phyloP scores from a whole-genome alignment of 306 rosid species.

The Gastrolobium bilobum region DNA sequence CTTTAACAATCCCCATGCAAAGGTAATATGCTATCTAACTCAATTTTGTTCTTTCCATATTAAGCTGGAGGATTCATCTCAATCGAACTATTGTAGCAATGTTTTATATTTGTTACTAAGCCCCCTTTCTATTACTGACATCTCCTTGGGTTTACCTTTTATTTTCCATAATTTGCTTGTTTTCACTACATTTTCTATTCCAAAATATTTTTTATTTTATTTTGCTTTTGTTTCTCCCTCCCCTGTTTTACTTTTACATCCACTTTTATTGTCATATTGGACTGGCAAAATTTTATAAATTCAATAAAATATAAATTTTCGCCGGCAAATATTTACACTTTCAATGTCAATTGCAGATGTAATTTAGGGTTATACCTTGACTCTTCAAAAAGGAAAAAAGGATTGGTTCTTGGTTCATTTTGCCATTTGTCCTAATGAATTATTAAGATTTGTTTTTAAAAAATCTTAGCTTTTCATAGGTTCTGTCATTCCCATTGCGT shows the following conservation, averaged over 20 bases:
- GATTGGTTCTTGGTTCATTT: neutral
- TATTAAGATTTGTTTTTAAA: neutral
- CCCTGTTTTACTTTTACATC: neutral
- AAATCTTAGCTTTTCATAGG: neutral
- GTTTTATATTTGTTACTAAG: neutral
- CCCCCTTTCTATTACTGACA: neutral
- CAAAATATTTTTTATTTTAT: neutral
- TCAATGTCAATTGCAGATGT: neutral
- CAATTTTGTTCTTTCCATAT: neutral
- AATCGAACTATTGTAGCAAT: neutral
- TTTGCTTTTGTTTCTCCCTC: neutral
- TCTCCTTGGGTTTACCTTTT: neutral
- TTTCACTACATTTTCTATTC: neutral
- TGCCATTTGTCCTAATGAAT: neutral
- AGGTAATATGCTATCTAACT: slow-evolving; percentile 55
- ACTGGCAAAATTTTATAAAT: neutral
- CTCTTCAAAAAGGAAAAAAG: neutral
- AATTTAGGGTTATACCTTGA: neutral
- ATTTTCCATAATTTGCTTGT: neutral
- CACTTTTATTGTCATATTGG: neutral
- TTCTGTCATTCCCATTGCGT: neutral
- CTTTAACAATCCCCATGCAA: slow-evolving; percentile 62
- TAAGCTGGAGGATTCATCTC: neutral
- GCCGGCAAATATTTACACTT: neutral
- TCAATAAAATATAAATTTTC: neutral